phyloP scores from a whole-genome alignment of 2,329 filamentous ascomycete species.

The Thelonectria blattea region DNA sequence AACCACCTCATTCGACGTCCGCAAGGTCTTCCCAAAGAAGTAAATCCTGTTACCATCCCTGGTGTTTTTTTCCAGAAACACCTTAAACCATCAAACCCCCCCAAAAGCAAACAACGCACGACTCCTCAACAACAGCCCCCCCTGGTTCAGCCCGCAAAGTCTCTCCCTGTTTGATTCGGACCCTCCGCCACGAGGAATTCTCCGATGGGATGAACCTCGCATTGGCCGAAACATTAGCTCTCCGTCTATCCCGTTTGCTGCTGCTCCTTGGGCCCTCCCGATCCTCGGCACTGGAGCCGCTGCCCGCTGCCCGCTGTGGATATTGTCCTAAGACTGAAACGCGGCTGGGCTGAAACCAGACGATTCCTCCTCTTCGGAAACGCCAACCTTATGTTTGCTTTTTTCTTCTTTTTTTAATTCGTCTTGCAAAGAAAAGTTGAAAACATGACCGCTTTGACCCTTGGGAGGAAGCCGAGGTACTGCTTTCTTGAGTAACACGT shows the following conservation, averaged over 20 bases:
- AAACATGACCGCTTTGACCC: slow-evolving; percentile 9
- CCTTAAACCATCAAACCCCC: background rate
- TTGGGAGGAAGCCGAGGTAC: slow-evolving; percentile 3
- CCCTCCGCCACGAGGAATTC: slow-evolving; percentile 5
- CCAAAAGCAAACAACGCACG: background rate
- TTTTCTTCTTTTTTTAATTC: background rate
- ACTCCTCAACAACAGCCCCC: background rate
- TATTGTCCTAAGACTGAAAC: slow-evolving; percentile 5
- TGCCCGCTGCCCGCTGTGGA: background rate
- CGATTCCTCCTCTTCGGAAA: background rate
- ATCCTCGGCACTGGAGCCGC: background rate
- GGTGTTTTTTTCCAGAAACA: slow-evolving; percentile 1
- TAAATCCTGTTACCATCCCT: background rate
- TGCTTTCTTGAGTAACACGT: background rate
- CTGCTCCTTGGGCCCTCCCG: background rate
- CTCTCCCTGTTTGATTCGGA: too few species aligned
- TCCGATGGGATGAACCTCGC: slow-evolving; percentile 9
- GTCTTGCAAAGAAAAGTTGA: background rate
- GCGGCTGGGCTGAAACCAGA: slow-evolving; percentile 13
- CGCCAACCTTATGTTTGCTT: background rate
- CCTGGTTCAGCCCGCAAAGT: too few species aligned
- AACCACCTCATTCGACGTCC: slow-evolving; percentile 1
- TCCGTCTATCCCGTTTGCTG: background rate
- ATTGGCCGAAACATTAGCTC: background rate
- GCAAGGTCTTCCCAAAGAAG: slow-evolving; percentile 17